Conservation (phyloP, 306 rosid species). For the Citrullus colocynthis region DNA sequence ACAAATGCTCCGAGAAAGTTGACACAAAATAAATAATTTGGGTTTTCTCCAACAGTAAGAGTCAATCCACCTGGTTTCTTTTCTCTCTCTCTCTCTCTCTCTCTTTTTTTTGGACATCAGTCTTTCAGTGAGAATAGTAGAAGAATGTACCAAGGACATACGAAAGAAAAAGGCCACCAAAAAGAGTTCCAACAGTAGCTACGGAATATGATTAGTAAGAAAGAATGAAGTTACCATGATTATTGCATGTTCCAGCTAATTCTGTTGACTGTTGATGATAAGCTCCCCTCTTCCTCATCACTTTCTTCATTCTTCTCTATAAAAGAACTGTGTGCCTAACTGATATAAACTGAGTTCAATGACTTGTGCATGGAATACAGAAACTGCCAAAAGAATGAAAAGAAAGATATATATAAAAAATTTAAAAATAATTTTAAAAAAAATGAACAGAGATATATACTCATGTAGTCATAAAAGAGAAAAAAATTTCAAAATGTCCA, state of each 20-base stretch:
- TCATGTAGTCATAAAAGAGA: background rate
- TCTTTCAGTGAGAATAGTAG: no score
- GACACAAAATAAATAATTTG: background rate
- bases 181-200: no score
- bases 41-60: background rate
- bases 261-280: background rate
- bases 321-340: background rate
- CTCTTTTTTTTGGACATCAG: no score
- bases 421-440: background rate
- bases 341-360: background rate
- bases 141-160: no score
- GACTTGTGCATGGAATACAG: background rate
- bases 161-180: no score
- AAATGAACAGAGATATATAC: background rate
- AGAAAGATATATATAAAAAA: background rate
- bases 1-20: background rate
- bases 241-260: background rate
- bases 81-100: no score
- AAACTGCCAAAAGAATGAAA: background rate
- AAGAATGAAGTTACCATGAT: conserved; percentile 7
- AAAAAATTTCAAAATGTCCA: background rate
- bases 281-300: background rate
- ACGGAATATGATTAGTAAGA: background rate
- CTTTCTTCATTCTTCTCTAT: background rate
- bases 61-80: background rate